Percentiles rank a stretch among this genome's conserved stretches.
Evolutionary conservation across 116 monocot species (phyloP).

Genomic region (Iris pallida): DNA sequence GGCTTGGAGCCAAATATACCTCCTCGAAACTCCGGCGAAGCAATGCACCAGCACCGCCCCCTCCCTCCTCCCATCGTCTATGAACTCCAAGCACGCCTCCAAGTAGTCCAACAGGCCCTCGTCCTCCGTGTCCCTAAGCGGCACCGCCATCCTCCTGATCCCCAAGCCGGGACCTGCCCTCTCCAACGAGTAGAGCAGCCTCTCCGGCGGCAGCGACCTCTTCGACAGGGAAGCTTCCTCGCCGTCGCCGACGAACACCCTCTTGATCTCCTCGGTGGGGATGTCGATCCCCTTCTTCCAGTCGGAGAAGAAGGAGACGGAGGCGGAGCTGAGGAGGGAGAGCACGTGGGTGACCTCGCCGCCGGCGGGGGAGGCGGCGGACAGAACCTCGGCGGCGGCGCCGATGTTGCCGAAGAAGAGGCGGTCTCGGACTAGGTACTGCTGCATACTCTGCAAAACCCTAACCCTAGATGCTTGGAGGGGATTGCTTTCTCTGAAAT

Average conservation of each 20-base stretch:
- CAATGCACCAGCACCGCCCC: conserved; percentile 72
- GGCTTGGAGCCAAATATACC: conserved; percentile 24
- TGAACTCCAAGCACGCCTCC: conserved; percentile 74
- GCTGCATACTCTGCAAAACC: too few relatives aligned
- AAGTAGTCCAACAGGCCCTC: conserved; percentile 73
- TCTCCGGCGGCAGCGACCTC: conserved; percentile 32
- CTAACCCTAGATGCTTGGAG: too few relatives aligned
- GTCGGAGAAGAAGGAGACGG: conserved; percentile 49
- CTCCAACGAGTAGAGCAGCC: conserved; percentile 54
- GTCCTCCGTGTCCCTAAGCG: conserved; percentile 70
- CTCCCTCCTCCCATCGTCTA: conserved; percentile 56
- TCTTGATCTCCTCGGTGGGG: conserved; percentile 47
- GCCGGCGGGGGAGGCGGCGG: conserved; percentile 10
- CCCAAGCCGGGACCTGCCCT: conserved; percentile 50
- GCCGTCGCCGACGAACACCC: conserved; percentile 49
- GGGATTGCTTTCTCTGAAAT: too few relatives aligned
- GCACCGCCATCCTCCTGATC: conserved; percentile 73
- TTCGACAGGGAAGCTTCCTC: conserved; percentile 18
- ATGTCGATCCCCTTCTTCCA: conserved; percentile 47
- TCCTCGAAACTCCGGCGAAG: conserved; percentile 86
- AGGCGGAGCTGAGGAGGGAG: conserved; percentile 24
- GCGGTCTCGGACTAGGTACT: conserved; percentile 48
- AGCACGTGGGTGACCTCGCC: conserved; percentile 29
- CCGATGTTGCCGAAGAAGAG: conserved; percentile 75
- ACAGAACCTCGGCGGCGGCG: conserved; percentile 51